Base-by-base conservation (phyloP, 257 asterid genomes). In the Rubia yunnanensis region DNA sequence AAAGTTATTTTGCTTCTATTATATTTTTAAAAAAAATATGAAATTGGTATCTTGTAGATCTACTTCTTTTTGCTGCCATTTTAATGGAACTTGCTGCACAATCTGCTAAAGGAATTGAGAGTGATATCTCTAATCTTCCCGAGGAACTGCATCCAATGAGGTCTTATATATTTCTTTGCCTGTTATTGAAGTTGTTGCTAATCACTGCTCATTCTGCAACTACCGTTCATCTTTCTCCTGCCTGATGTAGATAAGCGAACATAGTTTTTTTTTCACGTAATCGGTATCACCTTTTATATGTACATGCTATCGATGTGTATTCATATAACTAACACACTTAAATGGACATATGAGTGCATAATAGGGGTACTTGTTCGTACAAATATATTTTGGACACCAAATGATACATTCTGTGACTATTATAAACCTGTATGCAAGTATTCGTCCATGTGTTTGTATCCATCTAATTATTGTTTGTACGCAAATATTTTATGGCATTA, bases 51-150 rank as follows among this genome's bases (percentile, higher is more conserved):
- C 69, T 67, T 83, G 70, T 72, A 94, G 99, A 94, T 83, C 75
- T 94, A 76, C 99, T 94, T 73, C 94, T 94, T 60, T 81, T 94
- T 72, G 85, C 99, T 71, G 99, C 97, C 17, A 82, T 94, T 76
- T 75, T 94, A 79, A 71, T 94, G 97, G 99, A 85, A 76, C 82
- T 90, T 74, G 99, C 99, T 78, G 91, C 99, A 5, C 95, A 76
- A 77, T 83, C 88, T 60, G 83, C 96, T 20, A 77, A 77, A 72
- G 94, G 99, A 78, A 94, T 94, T 63, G 73, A 70, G 65, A 83
- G 78, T 73, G 95, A 88, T 57, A 61, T 56, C 66, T 66, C 94
- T 59, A 79, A 64, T 67, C 81, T 61, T 72, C 82, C 83, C 44
- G 95, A 87, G 75, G 99, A 94, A 79, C 71, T 80, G 66, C 68